Evolutionary conservation across 1,139 yeast species (phyloP).

Genomic region (Tardiomyces blankii): DNA sequence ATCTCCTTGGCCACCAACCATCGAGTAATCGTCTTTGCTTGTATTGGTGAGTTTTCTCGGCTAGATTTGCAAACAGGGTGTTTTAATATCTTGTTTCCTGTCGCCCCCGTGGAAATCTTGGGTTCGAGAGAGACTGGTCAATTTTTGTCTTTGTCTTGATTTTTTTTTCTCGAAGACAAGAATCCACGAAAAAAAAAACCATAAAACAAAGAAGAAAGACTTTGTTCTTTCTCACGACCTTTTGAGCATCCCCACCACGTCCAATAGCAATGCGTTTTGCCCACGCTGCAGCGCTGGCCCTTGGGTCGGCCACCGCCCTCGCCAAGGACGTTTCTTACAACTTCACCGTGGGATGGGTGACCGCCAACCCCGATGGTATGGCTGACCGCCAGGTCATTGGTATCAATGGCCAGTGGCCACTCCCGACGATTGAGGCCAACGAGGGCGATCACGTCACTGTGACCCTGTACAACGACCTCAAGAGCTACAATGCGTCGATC

Average conservation of each 20-base stretch:
- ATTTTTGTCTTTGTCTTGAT: too few relatives aligned
- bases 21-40: too few relatives aligned
- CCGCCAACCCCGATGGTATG: conserved; percentile 68
- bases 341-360: conserved; percentile 66
- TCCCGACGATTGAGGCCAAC: conserved; percentile 62
- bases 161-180: too few relatives aligned
- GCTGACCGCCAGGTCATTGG: conserved; percentile 58
- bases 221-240: background rate
- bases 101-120: too few relatives aligned
- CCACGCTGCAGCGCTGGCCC: conserved; percentile 7
- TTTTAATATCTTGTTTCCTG: too few relatives aligned
- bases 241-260: background rate
- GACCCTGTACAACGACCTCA: conserved; percentile 57
- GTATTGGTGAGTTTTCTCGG: too few relatives aligned
- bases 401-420: conserved; percentile 76
- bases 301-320: conserved; percentile 15
- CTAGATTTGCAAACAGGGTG: too few relatives aligned
- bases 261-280: background rate
- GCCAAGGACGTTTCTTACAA: conserved; percentile 56
- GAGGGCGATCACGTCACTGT: conserved; percentile 67
- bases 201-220: background rate
- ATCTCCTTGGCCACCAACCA: too few relatives aligned
- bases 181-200: too few relatives aligned
- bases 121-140: too few relatives aligned
- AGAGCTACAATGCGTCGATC: conserved; percentile 54